A percentile compares a stretch with the other conserved stretches of the same genome.
phyloP scores from a whole-genome alignment of 768 basidiomycete species.

The Naganishia onofrii region DNA sequence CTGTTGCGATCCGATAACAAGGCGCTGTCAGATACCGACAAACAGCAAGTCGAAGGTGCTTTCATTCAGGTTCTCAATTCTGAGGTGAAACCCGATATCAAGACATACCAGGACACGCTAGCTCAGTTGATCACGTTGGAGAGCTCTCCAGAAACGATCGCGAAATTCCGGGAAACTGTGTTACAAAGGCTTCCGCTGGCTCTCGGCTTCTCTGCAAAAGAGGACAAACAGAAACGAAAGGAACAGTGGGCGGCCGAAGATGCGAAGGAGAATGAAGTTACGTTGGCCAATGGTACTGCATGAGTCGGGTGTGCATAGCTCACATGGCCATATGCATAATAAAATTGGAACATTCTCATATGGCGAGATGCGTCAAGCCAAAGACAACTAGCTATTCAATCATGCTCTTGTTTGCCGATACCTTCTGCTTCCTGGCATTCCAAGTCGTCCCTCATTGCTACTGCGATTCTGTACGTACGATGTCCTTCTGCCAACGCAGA shows the following conservation, averaged over 20 bases:
- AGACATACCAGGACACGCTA: slow-evolving; percentile 19
- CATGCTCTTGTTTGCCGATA: too few species aligned
- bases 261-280: slow-evolving; percentile 21
- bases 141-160: slow-evolving; percentile 13
- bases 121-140: not conserved
- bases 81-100: slow-evolving; percentile 29
- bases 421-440: too few species aligned
- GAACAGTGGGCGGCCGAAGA: slow-evolving; percentile 29
- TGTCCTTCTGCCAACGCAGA: too few species aligned
- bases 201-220: slow-evolving; percentile 17
- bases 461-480: too few species aligned
- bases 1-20: slow-evolving; percentile 1
- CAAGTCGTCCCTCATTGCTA: too few species aligned
- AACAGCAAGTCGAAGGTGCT: slow-evolving; percentile 26
- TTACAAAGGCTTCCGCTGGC: slow-evolving; percentile 26
- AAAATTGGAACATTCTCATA: not conserved
- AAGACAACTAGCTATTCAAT: too few species aligned
- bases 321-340: slow-evolving; percentile 7
- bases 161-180: slow-evolving; percentile 8
- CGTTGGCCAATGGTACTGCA: slow-evolving; percentile 16
- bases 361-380: too few species aligned
- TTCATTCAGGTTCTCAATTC: slow-evolving; percentile 19
- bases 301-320: not conserved
- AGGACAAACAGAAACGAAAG: slow-evolving; percentile 22
- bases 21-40: slow-evolving; percentile 18